Evolutionary conservation across 2,329 filamentous ascomycete species (phyloP).

Genomic region (Teratosphaeria gauchensis): DNA sequence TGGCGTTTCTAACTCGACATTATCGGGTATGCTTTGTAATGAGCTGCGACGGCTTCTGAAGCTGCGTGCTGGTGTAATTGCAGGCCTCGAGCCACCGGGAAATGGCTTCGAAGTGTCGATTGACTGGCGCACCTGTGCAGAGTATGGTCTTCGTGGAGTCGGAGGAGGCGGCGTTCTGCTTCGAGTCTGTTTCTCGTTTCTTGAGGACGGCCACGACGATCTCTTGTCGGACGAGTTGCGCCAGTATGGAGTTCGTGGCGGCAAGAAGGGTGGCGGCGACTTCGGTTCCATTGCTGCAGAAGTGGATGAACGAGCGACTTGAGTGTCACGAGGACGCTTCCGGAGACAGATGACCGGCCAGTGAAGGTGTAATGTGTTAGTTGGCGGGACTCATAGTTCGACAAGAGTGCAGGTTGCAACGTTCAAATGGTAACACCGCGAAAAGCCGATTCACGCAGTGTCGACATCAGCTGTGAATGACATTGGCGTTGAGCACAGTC

Average conservation of each 20-base stretch:
- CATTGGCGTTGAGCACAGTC: background rate
- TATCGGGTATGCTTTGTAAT: conserved; percentile 3
- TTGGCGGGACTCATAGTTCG: background rate
- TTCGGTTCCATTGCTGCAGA: background rate
- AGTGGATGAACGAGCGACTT: background rate
- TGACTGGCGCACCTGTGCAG: background rate
- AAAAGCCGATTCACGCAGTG: background rate
- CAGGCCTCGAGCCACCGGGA: background rate
- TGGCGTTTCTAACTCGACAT: background rate
- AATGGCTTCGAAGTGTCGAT: conserved; percentile 1
- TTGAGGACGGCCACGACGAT: background rate
- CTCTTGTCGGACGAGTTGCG: background rate
- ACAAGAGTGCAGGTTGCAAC: background rate
- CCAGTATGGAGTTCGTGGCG: conserved; percentile 11
- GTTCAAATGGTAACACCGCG: background rate
- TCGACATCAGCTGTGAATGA: background rate
- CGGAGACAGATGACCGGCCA: background rate
- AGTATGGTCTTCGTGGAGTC: conserved; percentile 7
- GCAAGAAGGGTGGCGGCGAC: conserved; percentile 4
- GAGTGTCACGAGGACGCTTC: background rate
- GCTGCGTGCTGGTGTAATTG: background rate
- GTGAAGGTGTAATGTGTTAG: background rate
- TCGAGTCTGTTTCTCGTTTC: background rate
- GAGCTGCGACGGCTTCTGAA: conserved; percentile 3
- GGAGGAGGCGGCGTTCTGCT: conserved; percentile 5